These are phyloP conservation scores for Galeopsis tetrahit DNA, from an alignment of 257 asterid species.

Conservation along the genomic window DNA sequence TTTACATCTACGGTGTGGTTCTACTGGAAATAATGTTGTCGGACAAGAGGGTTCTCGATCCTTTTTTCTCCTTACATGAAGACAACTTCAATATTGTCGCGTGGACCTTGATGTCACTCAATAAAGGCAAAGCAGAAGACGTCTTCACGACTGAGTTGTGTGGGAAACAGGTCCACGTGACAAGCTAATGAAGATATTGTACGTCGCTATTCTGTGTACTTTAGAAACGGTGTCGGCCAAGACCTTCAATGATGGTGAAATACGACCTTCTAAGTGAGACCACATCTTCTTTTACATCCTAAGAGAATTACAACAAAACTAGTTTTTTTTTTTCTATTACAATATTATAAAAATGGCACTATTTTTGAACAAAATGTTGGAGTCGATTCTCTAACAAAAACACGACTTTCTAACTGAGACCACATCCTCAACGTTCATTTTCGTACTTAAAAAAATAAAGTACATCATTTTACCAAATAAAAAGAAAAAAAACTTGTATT, in stretches of 20 bases:
- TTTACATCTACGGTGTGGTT: conserved; percentile 52
- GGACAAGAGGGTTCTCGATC: conserved; percentile 46
- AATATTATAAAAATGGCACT: no score
- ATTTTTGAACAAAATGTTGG: no score
- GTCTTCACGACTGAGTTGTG: conserved; percentile 28
- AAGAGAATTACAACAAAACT: no score
- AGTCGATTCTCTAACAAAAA: no score
- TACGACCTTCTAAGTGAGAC: no score
- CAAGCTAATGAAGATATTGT: conserved; percentile 39
- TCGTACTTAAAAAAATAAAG: no score
- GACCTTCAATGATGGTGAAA: conserved; percentile 50
- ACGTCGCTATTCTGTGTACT: conserved; percentile 44
- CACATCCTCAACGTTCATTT: no score
- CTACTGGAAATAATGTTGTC: conserved; percentile 52
- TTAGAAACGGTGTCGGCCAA: conserved; percentile 20
- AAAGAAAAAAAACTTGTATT: no score
- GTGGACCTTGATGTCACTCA: conserved; percentile 44
- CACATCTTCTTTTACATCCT: no score
- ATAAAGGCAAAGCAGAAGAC: conserved; percentile 26
- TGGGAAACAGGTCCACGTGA: conserved; percentile 43
- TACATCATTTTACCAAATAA: no score
- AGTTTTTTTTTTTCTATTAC: no score
- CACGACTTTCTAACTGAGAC: no score
- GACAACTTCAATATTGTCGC: conserved; percentile 51
- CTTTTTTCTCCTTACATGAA: conserved; percentile 42